Evolutionary conservation across 345 rosid genomes (phyloP).

Genomic region (Gynandropsis gynandra): DNA sequence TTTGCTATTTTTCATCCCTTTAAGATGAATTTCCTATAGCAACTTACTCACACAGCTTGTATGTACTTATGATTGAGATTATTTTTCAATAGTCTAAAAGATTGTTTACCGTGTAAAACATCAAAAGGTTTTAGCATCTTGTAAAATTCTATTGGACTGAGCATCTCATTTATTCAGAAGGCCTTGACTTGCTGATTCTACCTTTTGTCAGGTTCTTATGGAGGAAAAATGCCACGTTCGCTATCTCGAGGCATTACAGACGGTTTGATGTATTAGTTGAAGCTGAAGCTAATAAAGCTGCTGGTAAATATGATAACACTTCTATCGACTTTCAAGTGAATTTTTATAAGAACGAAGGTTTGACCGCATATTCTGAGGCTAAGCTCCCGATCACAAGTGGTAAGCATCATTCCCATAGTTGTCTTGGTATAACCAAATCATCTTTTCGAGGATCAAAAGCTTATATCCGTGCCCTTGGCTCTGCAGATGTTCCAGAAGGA

Average conservation of each 20-base stretch:
- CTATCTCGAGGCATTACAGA: conserved; percentile 80
- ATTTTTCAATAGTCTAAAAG: too few species aligned
- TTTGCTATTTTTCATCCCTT: too few species aligned
- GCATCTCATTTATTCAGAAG: background rate
- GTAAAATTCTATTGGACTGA: too few species aligned
- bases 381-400: conserved; percentile 87
- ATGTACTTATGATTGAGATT: background rate
- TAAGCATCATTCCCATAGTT: conserved; percentile 13
- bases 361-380: conserved; percentile 57
- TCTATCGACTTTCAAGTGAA: conserved; percentile 81
- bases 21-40: too few species aligned
- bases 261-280: conserved; percentile 70
- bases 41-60: background rate
- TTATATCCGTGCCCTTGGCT: conserved; percentile 5
- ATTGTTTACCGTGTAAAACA: too few species aligned
- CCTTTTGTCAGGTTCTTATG: conserved; percentile 63
- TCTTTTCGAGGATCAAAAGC: conserved; percentile 5
- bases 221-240: conserved; percentile 74
- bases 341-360: conserved; percentile 76
- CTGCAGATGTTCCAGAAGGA: conserved; percentile 94
- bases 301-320: conserved; percentile 71
- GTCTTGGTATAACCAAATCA: background rate
- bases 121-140: too few species aligned
- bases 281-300: conserved; percentile 92
- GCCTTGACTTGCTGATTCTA: background rate